Conservation (phyloP, 148 eudicot species). For the Rhododendron williamsianum region DNA sequence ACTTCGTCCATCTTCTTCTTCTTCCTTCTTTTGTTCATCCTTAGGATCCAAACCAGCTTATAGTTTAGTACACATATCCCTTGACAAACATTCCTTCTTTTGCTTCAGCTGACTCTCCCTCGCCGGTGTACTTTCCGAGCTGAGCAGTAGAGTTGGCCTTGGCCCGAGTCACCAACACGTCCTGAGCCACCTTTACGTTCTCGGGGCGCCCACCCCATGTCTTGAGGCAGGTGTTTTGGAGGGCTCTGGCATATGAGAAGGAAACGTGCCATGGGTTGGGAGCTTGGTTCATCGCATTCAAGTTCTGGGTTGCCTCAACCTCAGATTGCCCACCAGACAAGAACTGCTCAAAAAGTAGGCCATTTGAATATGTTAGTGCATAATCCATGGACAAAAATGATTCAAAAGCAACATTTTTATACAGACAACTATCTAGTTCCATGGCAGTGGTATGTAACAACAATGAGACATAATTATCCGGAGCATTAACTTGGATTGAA, state of each 20-base stretch:
- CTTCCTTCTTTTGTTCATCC: slow-evolving; percentile 2
- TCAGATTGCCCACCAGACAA: slow-evolving; percentile 97
- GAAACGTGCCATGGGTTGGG: slow-evolving; percentile 94
- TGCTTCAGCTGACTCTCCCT: slow-evolving; percentile 81
- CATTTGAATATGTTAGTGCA: neutral
- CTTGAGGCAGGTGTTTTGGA: slow-evolving; percentile 91
- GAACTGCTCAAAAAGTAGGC: slow-evolving; percentile 39
- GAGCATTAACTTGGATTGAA: no score
- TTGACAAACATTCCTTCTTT: slow-evolving; percentile 79
- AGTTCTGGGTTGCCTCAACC: slow-evolving; percentile 84
- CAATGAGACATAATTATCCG: neutral
- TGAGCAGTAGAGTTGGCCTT: slow-evolving; percentile 88
- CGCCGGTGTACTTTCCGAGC: slow-evolving; percentile 88
- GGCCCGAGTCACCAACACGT: slow-evolving; percentile 57
- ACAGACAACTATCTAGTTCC: neutral
- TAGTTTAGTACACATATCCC: slow-evolving; percentile 62
- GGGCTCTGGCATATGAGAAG: slow-evolving; percentile 90
- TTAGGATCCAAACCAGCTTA: neutral
- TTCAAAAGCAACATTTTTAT: neutral
- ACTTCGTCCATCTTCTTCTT: neutral
- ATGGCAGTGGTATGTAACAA: neutral
- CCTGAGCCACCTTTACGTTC: slow-evolving; percentile 76
- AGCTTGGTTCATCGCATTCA: slow-evolving; percentile 87
- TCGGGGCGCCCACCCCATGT: slow-evolving; percentile 85
- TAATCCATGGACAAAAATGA: neutral